phyloP scores from a whole-genome alignment of 176 grass and related monocot species.

The Dactylis glomerata region DNA sequence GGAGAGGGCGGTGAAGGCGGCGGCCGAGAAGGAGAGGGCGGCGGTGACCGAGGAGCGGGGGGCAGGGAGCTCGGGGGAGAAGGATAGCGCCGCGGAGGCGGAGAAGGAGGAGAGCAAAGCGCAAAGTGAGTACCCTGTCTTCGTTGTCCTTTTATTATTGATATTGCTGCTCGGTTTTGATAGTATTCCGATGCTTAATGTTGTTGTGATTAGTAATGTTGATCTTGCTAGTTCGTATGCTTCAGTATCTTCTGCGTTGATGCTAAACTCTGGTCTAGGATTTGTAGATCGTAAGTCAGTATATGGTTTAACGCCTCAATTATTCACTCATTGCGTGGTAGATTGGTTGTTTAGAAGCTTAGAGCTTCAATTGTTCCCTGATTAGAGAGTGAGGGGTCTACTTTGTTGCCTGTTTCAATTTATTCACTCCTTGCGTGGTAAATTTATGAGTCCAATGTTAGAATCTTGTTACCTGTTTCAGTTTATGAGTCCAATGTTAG shows the following conservation, averaged over 20 bases:
- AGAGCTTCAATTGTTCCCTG: neutral
- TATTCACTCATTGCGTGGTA: neutral
- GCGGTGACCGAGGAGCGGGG: conserved; percentile 16
- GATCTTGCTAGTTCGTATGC: neutral
- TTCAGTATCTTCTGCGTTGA: neutral
- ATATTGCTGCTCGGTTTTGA: neutral
- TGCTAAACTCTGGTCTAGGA: neutral
- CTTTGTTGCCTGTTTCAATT: neutral
- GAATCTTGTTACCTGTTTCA: neutral
- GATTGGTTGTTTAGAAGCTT: neutral
- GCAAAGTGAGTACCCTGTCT: conserved; percentile 43
- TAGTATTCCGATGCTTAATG: neutral
- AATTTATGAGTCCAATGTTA: neutral
- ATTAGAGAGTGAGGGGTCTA: neutral
- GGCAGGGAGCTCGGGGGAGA: conserved; percentile 23
- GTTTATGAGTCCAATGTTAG: neutral
- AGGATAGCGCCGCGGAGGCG: conserved; percentile 27
- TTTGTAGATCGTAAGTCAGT: neutral
- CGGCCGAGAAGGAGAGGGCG: neutral
- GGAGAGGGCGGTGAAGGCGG: conserved; percentile 32
- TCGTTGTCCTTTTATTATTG: neutral
- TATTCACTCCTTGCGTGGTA: too few relatives aligned
- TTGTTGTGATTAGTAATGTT: neutral
- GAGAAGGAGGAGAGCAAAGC: conserved; percentile 42
- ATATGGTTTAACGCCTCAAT: neutral